Percentiles rank a stretch among this genome's conserved stretches.
phyloP scores from a whole-genome alignment of 805 yeast species.

The Candida bentonensis region DNA sequence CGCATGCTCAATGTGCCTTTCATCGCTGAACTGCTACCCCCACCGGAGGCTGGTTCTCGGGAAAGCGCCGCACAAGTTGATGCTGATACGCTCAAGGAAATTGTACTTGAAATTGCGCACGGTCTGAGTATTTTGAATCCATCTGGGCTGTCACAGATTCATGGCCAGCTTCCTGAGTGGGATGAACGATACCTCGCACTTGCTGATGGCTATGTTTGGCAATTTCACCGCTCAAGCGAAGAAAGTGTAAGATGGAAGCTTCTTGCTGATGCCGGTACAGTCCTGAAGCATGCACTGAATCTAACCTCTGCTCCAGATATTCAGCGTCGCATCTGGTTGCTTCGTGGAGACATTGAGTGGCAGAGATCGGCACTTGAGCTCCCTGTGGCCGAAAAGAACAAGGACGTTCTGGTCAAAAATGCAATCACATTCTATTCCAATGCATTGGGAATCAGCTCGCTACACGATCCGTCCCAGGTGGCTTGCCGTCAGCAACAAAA shows the following conservation, averaged over 20 bases:
- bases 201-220: constrained; percentile 12
- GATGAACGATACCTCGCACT: constrained; percentile 13
- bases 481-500: background rate
- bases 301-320: background rate
- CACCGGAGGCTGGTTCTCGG: background rate
- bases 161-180: constrained; percentile 6
- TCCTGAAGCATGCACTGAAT: background rate
- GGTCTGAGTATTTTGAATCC: background rate
- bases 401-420: background rate
- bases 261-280: background rate
- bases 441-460: background rate
- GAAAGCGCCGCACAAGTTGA: background rate
- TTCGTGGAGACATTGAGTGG: background rate
- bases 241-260: background rate
- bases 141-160: constrained; percentile 3
- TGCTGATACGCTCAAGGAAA: background rate
- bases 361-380: background rate
- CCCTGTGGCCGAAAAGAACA: background rate
- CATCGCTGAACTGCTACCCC: background rate
- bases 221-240: background rate
- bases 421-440: background rate
- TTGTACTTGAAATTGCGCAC: background rate
- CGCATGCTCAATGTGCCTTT: background rate
- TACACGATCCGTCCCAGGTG: background rate
- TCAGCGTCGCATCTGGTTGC: background rate